Percentiles rank a stretch among this genome's conserved stretches.
Conservation (phyloP, 768 basidiomycete species). For the Collybia sordida region DNA sequence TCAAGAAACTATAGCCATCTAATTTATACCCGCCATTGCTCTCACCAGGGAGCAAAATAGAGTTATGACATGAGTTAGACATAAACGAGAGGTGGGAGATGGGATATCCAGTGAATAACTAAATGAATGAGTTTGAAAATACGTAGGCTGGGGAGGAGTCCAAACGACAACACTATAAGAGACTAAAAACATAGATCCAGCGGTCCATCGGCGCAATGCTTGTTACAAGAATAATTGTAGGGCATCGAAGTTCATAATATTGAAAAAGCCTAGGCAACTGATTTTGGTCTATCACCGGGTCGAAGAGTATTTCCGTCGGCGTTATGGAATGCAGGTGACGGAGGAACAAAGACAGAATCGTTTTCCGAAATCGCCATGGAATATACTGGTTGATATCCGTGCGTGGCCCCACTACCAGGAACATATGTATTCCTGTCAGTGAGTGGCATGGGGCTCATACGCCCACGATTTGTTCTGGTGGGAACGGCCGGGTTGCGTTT, state of each 20-base stretch:
- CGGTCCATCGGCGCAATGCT: no score
- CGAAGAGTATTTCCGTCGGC: conserved; percentile 29
- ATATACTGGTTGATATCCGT: conserved; percentile 66
- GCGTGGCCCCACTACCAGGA: conserved; percentile 29
- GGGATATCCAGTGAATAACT: neutral
- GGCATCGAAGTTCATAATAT: conserved; percentile 3
- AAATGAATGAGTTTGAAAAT: neutral
- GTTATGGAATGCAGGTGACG: conserved; percentile 56
- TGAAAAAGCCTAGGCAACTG: conserved; percentile 30
- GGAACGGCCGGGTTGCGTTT: conserved; percentile 30
- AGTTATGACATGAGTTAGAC: conserved; percentile 7
- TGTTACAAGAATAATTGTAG: neutral
- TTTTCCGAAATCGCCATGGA: conserved; percentile 65
- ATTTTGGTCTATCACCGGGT: conserved; percentile 43
- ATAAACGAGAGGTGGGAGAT: conserved; percentile 4
- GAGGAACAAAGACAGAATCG: conserved; percentile 48
- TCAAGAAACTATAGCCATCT: conserved; percentile 5
- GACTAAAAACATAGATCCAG: no score
- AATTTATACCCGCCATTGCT: conserved; percentile 3
- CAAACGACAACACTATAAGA: no score
- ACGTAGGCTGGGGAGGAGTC: neutral
- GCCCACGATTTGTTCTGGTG: conserved; percentile 36
- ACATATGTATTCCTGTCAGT: conserved; percentile 43
- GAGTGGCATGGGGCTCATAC: conserved; percentile 59
- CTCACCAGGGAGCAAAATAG: conserved; percentile 3